Evolutionary conservation across 108 stramenopile species (phyloP).

Genomic region (Conticribra weissflogii): DNA sequence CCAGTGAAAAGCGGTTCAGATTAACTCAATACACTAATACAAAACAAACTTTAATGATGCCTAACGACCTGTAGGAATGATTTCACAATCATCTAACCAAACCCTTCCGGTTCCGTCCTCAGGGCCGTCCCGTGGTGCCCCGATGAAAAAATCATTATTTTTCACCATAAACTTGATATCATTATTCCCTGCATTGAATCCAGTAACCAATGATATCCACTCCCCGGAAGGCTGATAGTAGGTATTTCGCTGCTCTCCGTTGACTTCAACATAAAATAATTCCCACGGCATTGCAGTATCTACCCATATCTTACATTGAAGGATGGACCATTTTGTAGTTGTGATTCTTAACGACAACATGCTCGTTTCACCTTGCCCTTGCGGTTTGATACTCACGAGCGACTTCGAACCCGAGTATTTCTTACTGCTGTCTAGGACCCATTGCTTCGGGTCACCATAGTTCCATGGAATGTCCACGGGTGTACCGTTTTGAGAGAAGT

Average conservation of each 20-base stretch:
- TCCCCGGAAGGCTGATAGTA: background rate
- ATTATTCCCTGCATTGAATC: background rate
- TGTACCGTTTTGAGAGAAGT: background rate
- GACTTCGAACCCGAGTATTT: background rate
- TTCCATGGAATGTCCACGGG: background rate
- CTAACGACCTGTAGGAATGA: no score
- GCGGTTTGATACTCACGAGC: background rate
- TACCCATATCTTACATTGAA: background rate
- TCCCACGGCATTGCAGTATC: background rate
- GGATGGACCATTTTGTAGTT: background rate
- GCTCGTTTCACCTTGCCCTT: background rate
- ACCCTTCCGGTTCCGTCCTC: background rate
- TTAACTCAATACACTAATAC: no score
- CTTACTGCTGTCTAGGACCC: background rate
- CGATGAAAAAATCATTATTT: background rate
- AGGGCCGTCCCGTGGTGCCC: background rate
- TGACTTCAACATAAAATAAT: background rate
- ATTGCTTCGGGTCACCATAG: background rate
- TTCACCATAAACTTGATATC: background rate
- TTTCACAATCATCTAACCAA: background rate
- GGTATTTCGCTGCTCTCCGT: background rate
- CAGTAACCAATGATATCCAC: background rate
- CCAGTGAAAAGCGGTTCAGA: no score
- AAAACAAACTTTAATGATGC: no score
- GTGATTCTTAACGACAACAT: background rate